These are phyloP conservation scores for Sclerotinia nivalis DNA, from an alignment of 2,329 filamentous ascomycete species.

Conservation along the genomic window DNA sequence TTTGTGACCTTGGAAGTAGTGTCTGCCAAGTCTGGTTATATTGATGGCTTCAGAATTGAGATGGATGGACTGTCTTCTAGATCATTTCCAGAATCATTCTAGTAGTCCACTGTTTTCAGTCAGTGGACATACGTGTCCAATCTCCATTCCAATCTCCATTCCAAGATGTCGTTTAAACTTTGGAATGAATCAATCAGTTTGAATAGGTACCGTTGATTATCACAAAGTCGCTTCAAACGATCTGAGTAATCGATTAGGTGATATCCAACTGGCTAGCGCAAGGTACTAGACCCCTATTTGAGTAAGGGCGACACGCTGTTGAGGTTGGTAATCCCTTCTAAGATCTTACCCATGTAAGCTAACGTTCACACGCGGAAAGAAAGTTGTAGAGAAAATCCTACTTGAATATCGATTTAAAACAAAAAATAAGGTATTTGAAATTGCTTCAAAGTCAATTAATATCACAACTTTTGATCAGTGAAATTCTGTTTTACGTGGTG, in stretches of 20 bases:
- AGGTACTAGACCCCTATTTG: background rate
- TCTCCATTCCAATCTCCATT: background rate
- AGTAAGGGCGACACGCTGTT: conserved; percentile 10
- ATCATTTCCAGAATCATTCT: background rate
- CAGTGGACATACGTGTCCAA: background rate
- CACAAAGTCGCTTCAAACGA: too few species aligned
- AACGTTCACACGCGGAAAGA: background rate
- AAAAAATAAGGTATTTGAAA: background rate
- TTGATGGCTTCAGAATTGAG: background rate
- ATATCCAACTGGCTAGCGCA: background rate
- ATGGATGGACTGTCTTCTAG: too few species aligned
- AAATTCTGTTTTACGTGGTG: background rate
- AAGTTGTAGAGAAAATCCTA: too few species aligned
- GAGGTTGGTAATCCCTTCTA: conserved; percentile 1
- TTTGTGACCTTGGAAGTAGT: background rate
- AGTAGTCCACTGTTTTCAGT: background rate
- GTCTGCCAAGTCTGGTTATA: background rate
- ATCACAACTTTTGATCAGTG: too few species aligned
- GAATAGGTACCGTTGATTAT: background rate
- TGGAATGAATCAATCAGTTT: background rate
- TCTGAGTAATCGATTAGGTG: background rate
- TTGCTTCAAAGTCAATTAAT: background rate
- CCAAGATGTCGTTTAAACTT: background rate
- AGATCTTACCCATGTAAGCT: background rate
- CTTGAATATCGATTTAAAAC: background rate